Evolutionary conservation across 2,329 filamentous ascomycete genomes (phyloP).

Genomic region (Nigrograna mackinnonii): DNA sequence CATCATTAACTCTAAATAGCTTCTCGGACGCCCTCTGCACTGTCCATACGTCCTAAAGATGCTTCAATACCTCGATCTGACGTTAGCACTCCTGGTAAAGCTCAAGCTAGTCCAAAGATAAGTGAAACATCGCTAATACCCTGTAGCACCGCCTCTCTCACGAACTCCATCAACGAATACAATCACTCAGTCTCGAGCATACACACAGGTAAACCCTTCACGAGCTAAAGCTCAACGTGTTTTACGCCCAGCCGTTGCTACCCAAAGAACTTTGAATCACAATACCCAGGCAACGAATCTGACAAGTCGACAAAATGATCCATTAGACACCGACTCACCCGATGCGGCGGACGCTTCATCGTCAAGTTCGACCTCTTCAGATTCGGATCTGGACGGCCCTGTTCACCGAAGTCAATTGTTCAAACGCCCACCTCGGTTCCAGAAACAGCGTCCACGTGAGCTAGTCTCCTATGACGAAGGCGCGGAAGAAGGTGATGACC

Average conservation of each 20-base stretch:
- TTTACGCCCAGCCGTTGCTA: slow-evolving; percentile 22
- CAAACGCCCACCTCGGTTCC: slow-evolving; percentile 44
- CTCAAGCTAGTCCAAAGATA: background rate
- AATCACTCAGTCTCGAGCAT: slow-evolving; percentile 45
- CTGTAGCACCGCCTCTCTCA: slow-evolving; percentile 38
- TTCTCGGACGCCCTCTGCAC: slow-evolving; percentile 54
- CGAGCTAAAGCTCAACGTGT: slow-evolving; percentile 30
- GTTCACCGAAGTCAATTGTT: slow-evolving; percentile 49
- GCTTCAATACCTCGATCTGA: slow-evolving; percentile 58
- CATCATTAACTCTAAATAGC: slow-evolving; percentile 17
- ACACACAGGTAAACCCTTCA: slow-evolving; percentile 23
- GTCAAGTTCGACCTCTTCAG: slow-evolving; percentile 31
- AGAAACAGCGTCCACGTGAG: slow-evolving; percentile 29
- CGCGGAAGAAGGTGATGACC: slow-evolving; percentile 51
- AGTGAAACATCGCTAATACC: slow-evolving; percentile 3
- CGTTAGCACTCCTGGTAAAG: slow-evolving; percentile 44
- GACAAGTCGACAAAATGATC: background rate
- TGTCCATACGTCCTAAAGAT: slow-evolving; percentile 62
- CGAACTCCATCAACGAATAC: slow-evolving; percentile 54
- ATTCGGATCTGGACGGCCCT: slow-evolving; percentile 41
- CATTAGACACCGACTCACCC: slow-evolving; percentile 19
- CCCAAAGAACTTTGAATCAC: too few species aligned
- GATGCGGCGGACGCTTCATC: slow-evolving; percentile 27
- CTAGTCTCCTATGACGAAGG: slow-evolving; percentile 34
- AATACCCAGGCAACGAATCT: too few species aligned